Conservation (phyloP, 176 grass and related monocot species). For the Eleusine indica region DNA sequence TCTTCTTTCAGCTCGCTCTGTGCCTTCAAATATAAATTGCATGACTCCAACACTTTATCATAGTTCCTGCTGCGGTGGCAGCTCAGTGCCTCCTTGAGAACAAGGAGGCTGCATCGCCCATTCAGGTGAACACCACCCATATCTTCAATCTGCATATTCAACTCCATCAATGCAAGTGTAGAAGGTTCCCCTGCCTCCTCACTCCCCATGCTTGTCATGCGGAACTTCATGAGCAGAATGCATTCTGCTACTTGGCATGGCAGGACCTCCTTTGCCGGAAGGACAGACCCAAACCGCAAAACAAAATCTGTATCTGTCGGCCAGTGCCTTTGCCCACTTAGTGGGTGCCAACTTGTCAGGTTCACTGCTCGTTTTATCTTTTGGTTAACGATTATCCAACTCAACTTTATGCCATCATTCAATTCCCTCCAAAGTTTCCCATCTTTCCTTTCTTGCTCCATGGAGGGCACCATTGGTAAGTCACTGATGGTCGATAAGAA, state of each 20-base stretch:
- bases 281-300: slow-evolving; percentile 43
- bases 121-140: slow-evolving; percentile 28
- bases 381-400: slow-evolving; percentile 49
- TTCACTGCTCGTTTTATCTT: slow-evolving; percentile 50
- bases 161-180: slow-evolving; percentile 7
- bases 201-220: slow-evolving; percentile 9
- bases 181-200: slow-evolving; percentile 10
- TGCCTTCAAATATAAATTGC: slow-evolving; percentile 44
- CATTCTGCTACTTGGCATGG: slow-evolving; percentile 49
- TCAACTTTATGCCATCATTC: slow-evolving; percentile 42
- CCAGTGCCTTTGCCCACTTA: slow-evolving; percentile 47
- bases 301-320: slow-evolving; percentile 47
- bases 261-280: slow-evolving; percentile 47
- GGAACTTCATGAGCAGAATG: slow-evolving; percentile 45
- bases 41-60: slow-evolving; percentile 44
- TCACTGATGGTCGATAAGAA: slow-evolving; percentile 28
- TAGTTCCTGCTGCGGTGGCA: slow-evolving; percentile 46
- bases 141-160: slow-evolving; percentile 53
- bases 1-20: slow-evolving; percentile 49
- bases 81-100: slow-evolving; percentile 47
- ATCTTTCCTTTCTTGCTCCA: slow-evolving; percentile 55
- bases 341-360: slow-evolving; percentile 43
- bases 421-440: slow-evolving; percentile 52
- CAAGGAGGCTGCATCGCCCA: slow-evolving; percentile 37
- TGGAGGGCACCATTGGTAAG: slow-evolving; percentile 28